Base-by-base conservation (phyloP, 2,329 filamentous ascomycete species). In the Aspergillus hiratsukae region DNA sequence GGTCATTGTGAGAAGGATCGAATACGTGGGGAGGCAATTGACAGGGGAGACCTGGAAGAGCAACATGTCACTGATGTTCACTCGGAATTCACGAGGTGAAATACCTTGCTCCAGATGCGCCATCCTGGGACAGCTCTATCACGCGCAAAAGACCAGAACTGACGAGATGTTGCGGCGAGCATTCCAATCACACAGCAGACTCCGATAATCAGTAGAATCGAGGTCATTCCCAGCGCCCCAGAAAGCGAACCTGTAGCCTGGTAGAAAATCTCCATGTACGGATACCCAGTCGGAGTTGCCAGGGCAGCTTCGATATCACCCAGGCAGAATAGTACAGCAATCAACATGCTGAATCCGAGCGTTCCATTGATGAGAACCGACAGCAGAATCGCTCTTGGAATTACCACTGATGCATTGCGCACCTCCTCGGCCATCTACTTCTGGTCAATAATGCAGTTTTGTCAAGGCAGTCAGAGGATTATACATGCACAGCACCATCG, bases 81-180 rank as follows among this genome's bases (percentile, higher is more conserved):
- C 5, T 3, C 11, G 4, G 14, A 3, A 3, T 10, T 2, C 14
- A 17, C 19, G 17, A 17, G 11, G 23, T 21, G 45, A 11, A 21
- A 27, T 60, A 69, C 66, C 58, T 61, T 57, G 52, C 65, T 68
- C 66, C 66, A 69, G 2, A 69, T 7, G 19, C 62, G 60, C 63
- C 66, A 70, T 3, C 63, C 61, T 0, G 67, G 67, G 19, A 70
- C 58, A 9, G 64, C 67, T 3, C 63, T 59, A 41, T 70, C 64
- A 28, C 67, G 56, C 14, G 67, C 56, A 25, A 70, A 68, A 7
- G 66, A 65, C 69, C 66, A 67, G 51, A 68, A 63, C 52, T 67
- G 64, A 25, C 65, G 78, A 69, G 57, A 86, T 62, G 68, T 74
- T 75, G 82, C 80, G 3, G 71, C 71, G 3, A 74, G 58, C 59